Evolutionary conservation across 352 stramenopile genomes (phyloP), one percentile per base, ranked within the genome.

Genomic region (Globisporangium iwayamae): DNA sequence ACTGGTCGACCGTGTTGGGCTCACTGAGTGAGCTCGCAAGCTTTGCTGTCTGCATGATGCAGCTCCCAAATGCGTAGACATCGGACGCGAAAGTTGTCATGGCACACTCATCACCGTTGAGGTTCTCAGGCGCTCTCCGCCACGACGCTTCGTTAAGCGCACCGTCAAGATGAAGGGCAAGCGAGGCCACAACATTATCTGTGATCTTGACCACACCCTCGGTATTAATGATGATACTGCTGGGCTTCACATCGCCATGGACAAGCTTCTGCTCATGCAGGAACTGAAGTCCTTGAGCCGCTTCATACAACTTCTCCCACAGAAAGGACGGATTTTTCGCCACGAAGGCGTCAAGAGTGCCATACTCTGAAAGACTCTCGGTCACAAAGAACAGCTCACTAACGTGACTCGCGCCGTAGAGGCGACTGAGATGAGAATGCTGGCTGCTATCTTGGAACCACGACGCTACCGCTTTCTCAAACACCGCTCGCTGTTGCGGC

Each of bases 401-500:
- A 30, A 64, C 47, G 36, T 64, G 58, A 13, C 34, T 64, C 20
- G 46, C 58, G 1, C 58, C 58, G 16, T 51, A 34, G 20, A 64
- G 34, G n/a, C 46, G 47, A 8, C 25, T 53, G 3, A 64, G n/a
- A 13, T 64, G 34, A 14, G 38, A 39, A 18, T 30, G 47, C 46
- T 32, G 45, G 3, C 16, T 20, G 20, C 56, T 34, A 10, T 32
- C 11, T 4, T 22, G 20, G 18, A 50, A 64, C 58, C 58, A 64
- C 32, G n/a, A 22, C 22, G 22, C 34, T 1, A 47, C 50, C 6
- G 46, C 22, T 8, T 50, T 25, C 58, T 28, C 38, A 39, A 64
- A 57, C 14, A 10, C 32, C 14, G 16, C 38, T 20, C 28, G 58
- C 20, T 45, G 30, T 11, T 51, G 30, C 9, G 36, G 7, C 16